These are phyloP conservation scores for Verticillium longisporum DNA, from an alignment of 2,329 filamentous ascomycete genomes.

Conservation along the genomic window DNA sequence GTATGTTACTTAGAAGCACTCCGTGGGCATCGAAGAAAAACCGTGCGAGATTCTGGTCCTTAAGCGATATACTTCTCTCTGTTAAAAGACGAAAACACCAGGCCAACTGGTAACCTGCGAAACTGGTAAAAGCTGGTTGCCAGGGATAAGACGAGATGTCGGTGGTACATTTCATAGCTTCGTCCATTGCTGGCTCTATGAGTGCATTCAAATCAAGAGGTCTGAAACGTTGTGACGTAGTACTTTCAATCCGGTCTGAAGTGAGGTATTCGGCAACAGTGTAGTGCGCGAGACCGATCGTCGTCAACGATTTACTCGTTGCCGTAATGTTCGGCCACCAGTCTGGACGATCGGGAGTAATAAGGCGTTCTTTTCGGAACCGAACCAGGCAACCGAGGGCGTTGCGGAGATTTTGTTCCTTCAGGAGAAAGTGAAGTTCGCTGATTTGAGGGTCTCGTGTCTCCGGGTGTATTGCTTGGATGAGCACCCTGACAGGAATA, in stretches of 20 bases:
- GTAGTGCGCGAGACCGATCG: background rate
- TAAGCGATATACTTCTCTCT: too few species aligned
- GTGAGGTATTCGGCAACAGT: background rate
- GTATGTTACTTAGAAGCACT: too few species aligned
- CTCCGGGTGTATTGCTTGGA: background rate
- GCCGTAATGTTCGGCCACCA: background rate
- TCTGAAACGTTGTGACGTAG: background rate
- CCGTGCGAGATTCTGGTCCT: background rate
- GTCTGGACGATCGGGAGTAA: rapidly evolving
- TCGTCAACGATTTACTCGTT: too few species aligned
- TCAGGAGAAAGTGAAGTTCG: background rate
- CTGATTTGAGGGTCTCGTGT: background rate
- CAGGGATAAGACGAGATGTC: background rate
- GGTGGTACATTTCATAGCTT: background rate
- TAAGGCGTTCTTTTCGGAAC: background rate
- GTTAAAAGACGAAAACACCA: too few species aligned
- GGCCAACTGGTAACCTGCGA: too few species aligned
- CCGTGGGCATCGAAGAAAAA: background rate
- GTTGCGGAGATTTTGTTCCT: background rate
- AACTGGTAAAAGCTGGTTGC: background rate
- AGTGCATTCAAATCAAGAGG: background rate
- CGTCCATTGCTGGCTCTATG: background rate
- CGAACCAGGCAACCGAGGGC: background rate
- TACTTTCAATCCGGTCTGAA: background rate
- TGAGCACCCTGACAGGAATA: background rate